Conservation (phyloP, 768 basidiomycete genomes). For the Dacryopinax spathularia region DNA sequence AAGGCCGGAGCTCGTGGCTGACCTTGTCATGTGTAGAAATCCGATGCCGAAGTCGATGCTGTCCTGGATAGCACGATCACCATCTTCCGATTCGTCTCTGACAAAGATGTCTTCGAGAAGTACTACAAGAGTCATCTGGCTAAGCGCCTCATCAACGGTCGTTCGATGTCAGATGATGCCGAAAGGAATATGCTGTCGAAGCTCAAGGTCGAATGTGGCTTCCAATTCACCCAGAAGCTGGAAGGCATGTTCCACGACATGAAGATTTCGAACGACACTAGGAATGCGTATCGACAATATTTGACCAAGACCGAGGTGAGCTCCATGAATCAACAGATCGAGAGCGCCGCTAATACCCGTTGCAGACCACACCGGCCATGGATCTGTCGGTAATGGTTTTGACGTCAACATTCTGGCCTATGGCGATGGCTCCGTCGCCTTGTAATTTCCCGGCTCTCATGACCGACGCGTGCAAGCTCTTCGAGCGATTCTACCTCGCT, state of each 20-base stretch:
- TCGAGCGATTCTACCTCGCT: constrained; percentile 79
- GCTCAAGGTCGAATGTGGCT: constrained; percentile 90
- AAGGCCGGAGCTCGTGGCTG: too few relatives aligned
- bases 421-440: constrained; percentile 41
- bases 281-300: constrained; percentile 52
- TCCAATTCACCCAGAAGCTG: constrained; percentile 92
- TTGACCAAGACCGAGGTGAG: constrained; percentile 49
- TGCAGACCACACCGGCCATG: constrained; percentile 51
- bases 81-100: constrained; percentile 82
- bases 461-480: constrained; percentile 51
- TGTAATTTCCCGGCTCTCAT: constrained; percentile 59
- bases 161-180: constrained; percentile 92
- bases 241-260: constrained; percentile 99
- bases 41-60: constrained; percentile 76
- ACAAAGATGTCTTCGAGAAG: constrained; percentile 95
- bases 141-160: constrained; percentile 69
- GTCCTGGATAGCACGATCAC: constrained; percentile 92
- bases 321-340: constrained; percentile 10
- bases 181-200: constrained; percentile 95
- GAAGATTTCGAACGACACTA: constrained; percentile 71
- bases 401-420: constrained; percentile 96
- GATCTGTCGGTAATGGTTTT: constrained; percentile 83
- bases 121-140: constrained; percentile 96
- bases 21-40: constrained; percentile 48
- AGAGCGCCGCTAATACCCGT: not conserved